Evolutionary conservation across 1,284 basidiomycete genomes (phyloP), one percentile per base, ranked within the genome.

Genomic region (Trichosporon faecale): DNA sequence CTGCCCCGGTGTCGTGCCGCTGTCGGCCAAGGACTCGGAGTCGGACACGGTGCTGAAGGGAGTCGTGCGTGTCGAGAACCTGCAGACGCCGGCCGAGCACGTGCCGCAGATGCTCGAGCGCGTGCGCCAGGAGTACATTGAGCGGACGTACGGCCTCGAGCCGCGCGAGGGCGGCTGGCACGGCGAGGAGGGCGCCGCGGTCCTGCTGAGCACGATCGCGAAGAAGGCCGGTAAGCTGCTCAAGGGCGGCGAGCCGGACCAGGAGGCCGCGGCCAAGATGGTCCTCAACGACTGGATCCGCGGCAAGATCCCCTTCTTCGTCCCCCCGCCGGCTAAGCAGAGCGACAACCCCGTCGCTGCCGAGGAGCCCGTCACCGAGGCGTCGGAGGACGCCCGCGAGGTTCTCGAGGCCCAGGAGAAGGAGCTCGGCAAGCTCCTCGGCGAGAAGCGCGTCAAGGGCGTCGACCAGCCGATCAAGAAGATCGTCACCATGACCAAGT

Each of bases 1-100:
- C 85, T 99, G 96, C 82, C 96, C 96, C 33, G 96, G 97, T 72
- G 94, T 99, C 81, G 97, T 99, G 0, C 97, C 97, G 1, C 91
- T 95, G 29, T 95, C 94, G 40, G 85, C 86, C 35, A 91, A 94
- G 29, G 96, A 99, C 83, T 89, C 92, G 1, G 92, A 98, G 80
- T 95, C 95, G 0, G 89, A 90, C 64, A 98, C 91, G 0, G 97
- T 99, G 33, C 88, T 99, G 72, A 99, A 99, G 84, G 97, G 96
- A 49, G 96, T 98, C 65, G 91, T 99, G 29, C 91, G 96, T 74
- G 94, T 99, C 29, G 96, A 99, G 85, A 95, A 96, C 71, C 88
- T 99, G 35, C 89, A 94, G 14, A 93, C 91, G 23, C 97, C 97
- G 0, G 93, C 94, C 3, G 95, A 98, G 77, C 95, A 98, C 82